These are phyloP conservation scores for Pulveroboletus frians DNA, from an alignment of 768 basidiomycete genomes.

Conservation along the genomic window DNA sequence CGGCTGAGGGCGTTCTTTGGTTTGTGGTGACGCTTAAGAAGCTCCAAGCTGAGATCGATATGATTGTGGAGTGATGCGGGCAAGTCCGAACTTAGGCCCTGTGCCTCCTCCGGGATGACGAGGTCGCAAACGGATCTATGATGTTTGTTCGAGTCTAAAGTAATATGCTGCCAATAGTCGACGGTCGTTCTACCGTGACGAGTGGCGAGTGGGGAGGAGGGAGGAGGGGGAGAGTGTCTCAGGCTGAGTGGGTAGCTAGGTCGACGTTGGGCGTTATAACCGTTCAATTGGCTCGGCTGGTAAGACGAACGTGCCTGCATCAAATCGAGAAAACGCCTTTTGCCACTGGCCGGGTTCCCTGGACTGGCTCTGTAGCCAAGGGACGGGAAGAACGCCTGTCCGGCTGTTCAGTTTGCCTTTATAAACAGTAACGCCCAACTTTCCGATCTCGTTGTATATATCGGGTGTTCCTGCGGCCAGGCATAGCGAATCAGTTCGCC, in stretches of 20 bases:
- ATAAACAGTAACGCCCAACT: constrained; percentile 23
- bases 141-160: constrained; percentile 5
- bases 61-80: constrained; percentile 28
- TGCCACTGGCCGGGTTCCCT: constrained; percentile 8
- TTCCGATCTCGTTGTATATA: constrained; percentile 26
- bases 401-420: constrained; percentile 23
- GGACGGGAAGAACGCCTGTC: constrained; percentile 8
- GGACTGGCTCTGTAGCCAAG: constrained; percentile 5
- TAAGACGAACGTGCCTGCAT: constrained; percentile 35
- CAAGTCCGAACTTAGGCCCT: constrained; percentile 30
- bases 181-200: constrained; percentile 6
- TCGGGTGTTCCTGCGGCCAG: constrained; percentile 19
- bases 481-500: constrained; percentile 10
- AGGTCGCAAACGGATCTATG: constrained; percentile 28
- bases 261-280: constrained; percentile 19
- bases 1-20: constrained; percentile 42
- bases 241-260: constrained; percentile 14
- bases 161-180: not conserved
- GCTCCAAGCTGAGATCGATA: constrained; percentile 36
- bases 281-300: constrained; percentile 15
- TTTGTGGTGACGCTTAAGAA: constrained; percentile 62
- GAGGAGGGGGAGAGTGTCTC: constrained; percentile 4
- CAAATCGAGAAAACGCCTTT: constrained; percentile 13
- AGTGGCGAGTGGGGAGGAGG: constrained; percentile 20
- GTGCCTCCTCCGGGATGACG: constrained; percentile 26